Conservation (phyloP, 352 stramenopile species). For the Phytopythium aichiense region DNA sequence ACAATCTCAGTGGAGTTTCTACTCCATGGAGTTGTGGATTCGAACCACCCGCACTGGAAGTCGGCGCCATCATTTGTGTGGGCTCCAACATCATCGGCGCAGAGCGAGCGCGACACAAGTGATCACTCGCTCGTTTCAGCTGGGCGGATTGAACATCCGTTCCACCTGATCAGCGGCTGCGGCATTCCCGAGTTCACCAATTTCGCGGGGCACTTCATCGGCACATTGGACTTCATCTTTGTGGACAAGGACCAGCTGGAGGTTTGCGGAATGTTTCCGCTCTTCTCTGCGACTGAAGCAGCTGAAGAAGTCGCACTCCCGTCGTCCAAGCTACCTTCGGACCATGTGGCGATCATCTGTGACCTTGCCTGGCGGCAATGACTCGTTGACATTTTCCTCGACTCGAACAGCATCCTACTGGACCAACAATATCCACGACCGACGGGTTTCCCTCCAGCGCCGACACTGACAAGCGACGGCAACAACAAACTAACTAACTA, state of each 20-base stretch:
- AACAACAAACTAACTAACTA: slow-evolving; percentile 13
- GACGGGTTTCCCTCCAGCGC: slow-evolving; percentile 5
- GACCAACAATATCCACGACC: slow-evolving; percentile 9
- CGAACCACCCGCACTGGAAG: slow-evolving; percentile 49
- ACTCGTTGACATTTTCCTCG: slow-evolving; percentile 6
- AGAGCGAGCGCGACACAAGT: background rate
- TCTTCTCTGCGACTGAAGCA: slow-evolving; percentile 59
- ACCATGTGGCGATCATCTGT: slow-evolving; percentile 73
- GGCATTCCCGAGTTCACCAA: slow-evolving; percentile 72
- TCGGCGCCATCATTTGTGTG: slow-evolving; percentile 46
- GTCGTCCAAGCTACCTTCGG: slow-evolving; percentile 70
- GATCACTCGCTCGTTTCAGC: slow-evolving; percentile 6
- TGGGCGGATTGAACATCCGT: slow-evolving; percentile 33
- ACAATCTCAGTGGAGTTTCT: slow-evolving; percentile 47
- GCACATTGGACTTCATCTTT: slow-evolving; percentile 74
- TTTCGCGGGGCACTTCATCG: slow-evolving; percentile 57
- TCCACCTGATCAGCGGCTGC: slow-evolving; percentile 51
- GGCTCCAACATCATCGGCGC: slow-evolving; percentile 8
- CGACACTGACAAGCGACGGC: background rate
- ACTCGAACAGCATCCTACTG: slow-evolving; percentile 9
- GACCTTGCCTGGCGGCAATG: slow-evolving; percentile 44
- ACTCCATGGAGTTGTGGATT: slow-evolving; percentile 39
- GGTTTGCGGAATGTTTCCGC: slow-evolving; percentile 47
- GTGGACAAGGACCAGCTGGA: slow-evolving; percentile 28
- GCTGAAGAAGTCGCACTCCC: slow-evolving; percentile 59